These are phyloP conservation scores for Pestalotiopsis sp. DNA, from an alignment of 2,329 filamentous ascomycete species.

Conservation along the genomic window DNA sequence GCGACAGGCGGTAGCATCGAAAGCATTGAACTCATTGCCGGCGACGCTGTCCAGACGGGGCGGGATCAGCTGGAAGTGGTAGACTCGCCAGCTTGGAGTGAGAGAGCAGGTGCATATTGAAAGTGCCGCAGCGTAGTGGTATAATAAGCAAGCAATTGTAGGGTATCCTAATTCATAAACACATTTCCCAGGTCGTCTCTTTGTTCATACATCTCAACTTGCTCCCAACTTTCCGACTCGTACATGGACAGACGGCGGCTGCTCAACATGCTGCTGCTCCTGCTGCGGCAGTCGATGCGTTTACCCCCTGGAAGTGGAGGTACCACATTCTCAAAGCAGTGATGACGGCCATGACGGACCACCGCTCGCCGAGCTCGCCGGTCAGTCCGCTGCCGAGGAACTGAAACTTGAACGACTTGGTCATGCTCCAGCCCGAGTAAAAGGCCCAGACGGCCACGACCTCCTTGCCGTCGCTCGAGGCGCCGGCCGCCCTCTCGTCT, in stretches of 20 bases:
- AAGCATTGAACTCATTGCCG: conserved; percentile 48
- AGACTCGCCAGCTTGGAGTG: conserved; percentile 45
- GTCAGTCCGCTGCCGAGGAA: conserved; percentile 24
- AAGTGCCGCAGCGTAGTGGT: not conserved
- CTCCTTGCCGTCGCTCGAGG: conserved; percentile 25
- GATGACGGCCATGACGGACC: conserved; percentile 21
- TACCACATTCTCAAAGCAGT: conserved; percentile 22
- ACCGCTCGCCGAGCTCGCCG: conserved; percentile 24
- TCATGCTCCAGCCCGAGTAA: conserved; percentile 19
- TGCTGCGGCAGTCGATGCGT: not conserved
- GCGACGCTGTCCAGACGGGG: conserved; percentile 44
- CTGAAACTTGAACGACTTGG: conserved; percentile 25
- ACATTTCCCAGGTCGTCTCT: not conserved
- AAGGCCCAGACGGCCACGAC: conserved; percentile 24
- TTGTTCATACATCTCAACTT: not conserved
- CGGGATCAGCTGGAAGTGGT: conserved; percentile 44
- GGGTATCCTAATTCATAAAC: not conserved
- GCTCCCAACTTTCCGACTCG: not conserved
- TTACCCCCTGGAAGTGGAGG: not conserved
- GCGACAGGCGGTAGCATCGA: conserved; percentile 57
- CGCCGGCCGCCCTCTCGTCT: not conserved
- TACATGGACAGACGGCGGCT: not conserved
- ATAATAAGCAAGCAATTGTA: not conserved
- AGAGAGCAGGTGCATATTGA: conserved; percentile 54
- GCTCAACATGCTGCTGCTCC: not conserved